Evolutionary conservation across 2,329 filamentous ascomycete species (phyloP), one percentile per base, ranked within the genome.

Genomic region (Zelopaecilomyces penicillatus): DNA sequence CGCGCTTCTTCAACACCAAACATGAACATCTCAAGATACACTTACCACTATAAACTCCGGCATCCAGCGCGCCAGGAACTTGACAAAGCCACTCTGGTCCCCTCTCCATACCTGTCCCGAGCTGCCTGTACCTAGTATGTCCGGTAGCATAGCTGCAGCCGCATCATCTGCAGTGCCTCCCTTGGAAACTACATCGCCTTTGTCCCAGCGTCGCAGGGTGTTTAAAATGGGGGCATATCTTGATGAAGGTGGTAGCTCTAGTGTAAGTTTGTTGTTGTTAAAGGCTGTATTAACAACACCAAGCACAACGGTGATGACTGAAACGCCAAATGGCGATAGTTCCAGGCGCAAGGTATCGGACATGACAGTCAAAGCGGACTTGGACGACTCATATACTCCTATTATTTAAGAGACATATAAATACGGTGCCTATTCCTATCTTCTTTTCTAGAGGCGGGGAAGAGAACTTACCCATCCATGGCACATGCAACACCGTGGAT

Each of bases 301-400:
- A 1, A 44, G 36, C 42, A 47, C 36, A 28, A 50, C 29, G 30
- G 46, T 51, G 11, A 55, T 37, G 12, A 60, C 57, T 5, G 45
- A 46, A 7, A 61, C 49, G 8, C 54, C 51, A 5, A 61, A 52
- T 0, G 57, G 54, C 1, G 45, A 39, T 2, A 61, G 51, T 49
- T 61, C 58, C 3, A 57, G 35, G 3, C 53, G 52, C 12, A 60
- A 47, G 0, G 52, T 56, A 30, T 58, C 54, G 4, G 54, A 54
- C 1, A 57, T 28, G 28, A 36, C 52, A 26, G 39, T 42, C 7
- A 47, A 10, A 2, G 49, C 49, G 1, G 49, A 41, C 32, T 51
- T 51, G 39, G 47, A 44, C 4, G 46, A 41, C 2, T 43, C 43
- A 27, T 51, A 51, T 27, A 46, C 41, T 11, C 28, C 35, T 47